Percentiles rank a stretch among this genome's conserved stretches.
Conservation (phyloP, 108 stramenopile genomes). For the Chaetoceros tenuissimus region DNA sequence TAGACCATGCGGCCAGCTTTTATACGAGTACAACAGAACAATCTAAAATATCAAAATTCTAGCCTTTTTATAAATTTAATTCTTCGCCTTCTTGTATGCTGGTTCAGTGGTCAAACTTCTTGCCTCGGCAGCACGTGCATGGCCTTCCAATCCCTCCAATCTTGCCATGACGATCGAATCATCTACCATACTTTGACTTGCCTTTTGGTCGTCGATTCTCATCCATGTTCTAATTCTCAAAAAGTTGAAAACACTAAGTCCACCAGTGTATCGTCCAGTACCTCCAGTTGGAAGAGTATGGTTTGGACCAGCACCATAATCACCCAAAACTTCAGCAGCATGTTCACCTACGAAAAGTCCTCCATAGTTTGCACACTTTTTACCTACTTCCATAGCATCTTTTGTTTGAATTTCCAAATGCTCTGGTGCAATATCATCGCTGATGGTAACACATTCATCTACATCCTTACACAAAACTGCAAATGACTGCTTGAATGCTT, state of each 20-base stretch:
- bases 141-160: constrained; percentile 96
- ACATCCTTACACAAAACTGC: constrained; percentile 71
- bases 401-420: constrained; percentile 95
- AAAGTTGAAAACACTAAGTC: constrained; percentile 94
- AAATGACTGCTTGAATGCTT: constrained; percentile 76
- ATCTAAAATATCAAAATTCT: too few relatives aligned
- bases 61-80: too few relatives aligned
- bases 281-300: constrained; percentile 98
- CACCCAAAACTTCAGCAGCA: constrained; percentile 97
- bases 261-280: constrained; percentile 96
- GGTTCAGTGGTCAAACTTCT: constrained; percentile 42
- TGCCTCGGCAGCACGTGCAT: constrained; percentile 93
- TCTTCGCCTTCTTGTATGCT: constrained; percentile 9
- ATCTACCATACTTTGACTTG: constrained; percentile 71
- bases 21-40: too few relatives aligned
- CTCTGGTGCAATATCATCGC: constrained; percentile 91
- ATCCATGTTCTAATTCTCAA: constrained; percentile 95
- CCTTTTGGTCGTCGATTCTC: constrained; percentile 77
- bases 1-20: too few relatives aligned
- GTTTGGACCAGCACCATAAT: constrained; percentile 99
- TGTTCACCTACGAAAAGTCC: constrained; percentile 91
- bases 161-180: constrained; percentile 93
- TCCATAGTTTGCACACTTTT: constrained; percentile 84
- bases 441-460: constrained; percentile 79
- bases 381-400: constrained; percentile 62